A percentile compares a stretch with the other conserved stretches of the same genome.
These are phyloP conservation scores for Cetradonia linearis DNA, from an alignment of 495 filamentous ascomycete genomes.

Conservation along the genomic window DNA sequence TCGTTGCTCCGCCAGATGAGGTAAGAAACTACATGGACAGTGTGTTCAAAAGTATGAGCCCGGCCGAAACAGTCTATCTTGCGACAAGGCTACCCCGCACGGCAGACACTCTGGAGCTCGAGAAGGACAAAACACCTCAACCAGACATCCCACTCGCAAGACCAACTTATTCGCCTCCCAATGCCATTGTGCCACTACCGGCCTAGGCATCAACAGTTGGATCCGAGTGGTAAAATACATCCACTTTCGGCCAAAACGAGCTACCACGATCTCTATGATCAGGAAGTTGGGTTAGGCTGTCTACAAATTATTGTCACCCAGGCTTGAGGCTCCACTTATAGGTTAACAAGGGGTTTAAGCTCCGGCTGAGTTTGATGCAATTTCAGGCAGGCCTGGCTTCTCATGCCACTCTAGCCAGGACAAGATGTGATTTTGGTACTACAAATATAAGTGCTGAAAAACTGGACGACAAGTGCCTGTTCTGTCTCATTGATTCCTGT, in stretches of 20 bases:
- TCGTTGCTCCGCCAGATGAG: slow-evolving; percentile 71
- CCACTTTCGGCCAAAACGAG: neutral
- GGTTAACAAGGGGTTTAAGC: neutral
- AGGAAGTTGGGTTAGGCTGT: neutral
- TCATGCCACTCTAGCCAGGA: neutral
- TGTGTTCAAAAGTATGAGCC: slow-evolving; percentile 49
- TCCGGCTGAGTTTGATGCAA: neutral
- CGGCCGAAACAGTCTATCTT: slow-evolving; percentile 19
- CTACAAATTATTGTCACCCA: neutral
- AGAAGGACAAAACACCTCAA: slow-evolving; percentile 3
- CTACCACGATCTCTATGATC: neutral
- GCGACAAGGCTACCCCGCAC: slow-evolving; percentile 19
- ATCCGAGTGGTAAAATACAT: neutral
- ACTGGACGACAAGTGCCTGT: neutral
- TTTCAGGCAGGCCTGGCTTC: neutral
- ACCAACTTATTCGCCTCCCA: slow-evolving; percentile 17
- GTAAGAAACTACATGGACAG: slow-evolving; percentile 75
- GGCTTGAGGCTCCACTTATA: neutral
- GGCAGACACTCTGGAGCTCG: slow-evolving; percentile 1
- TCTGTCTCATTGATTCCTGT: neutral
- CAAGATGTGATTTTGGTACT: neutral
- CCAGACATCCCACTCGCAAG: neutral
- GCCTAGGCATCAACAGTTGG: slow-evolving; percentile 3
- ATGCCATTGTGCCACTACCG: slow-evolving; percentile 19
- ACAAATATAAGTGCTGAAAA: neutral